Conservation (phyloP, 208 protist genomes). For the Leishmania lainsoni region DNA sequence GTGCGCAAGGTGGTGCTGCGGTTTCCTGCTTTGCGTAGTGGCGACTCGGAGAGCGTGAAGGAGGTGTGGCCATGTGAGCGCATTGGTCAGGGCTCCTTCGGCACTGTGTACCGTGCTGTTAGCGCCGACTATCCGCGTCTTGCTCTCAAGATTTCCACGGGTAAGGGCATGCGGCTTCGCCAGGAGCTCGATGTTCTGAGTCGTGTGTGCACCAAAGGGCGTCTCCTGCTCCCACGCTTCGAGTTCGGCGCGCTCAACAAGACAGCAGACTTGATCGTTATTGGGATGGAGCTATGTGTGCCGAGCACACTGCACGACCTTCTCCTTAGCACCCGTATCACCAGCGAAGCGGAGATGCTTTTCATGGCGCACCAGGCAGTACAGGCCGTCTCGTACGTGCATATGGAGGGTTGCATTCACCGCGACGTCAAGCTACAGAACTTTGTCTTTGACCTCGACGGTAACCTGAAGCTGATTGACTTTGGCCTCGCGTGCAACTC, state of each 20-base stretch:
- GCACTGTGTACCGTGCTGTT: slow-evolving; percentile 85
- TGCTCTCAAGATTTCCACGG: slow-evolving; percentile 86
- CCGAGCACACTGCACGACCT: slow-evolving; percentile 89
- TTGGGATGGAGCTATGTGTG: slow-evolving; percentile 90
- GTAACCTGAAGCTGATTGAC: slow-evolving; percentile 91
- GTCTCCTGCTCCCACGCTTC: slow-evolving; percentile 82
- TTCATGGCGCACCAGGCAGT: slow-evolving; percentile 92
- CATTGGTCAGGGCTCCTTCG: slow-evolving; percentile 89
- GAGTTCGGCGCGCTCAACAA: slow-evolving; percentile 90
- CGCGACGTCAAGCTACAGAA: slow-evolving; percentile 93
- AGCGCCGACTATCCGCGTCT: slow-evolving; percentile 69
- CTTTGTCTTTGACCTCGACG: slow-evolving; percentile 89
- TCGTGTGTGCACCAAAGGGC: slow-evolving; percentile 84
- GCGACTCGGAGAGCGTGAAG: slow-evolving; percentile 34
- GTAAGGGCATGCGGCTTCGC: slow-evolving; percentile 74
- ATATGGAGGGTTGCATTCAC: slow-evolving; percentile 88
- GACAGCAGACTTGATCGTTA: slow-evolving; percentile 70
- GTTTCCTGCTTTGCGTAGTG: slow-evolving; percentile 54
- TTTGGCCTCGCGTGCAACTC: slow-evolving; percentile 86
- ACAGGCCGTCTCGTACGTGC: slow-evolving; percentile 89
- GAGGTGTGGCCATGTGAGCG: slow-evolving; percentile 71
- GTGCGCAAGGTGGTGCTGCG: slow-evolving; percentile 72
- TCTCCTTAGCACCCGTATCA: slow-evolving; percentile 74
- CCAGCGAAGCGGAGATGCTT: slow-evolving; percentile 84
- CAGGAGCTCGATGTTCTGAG: slow-evolving; percentile 85